Base-by-base conservation (phyloP, 257 asterid species). In the Solanum paucissectum region DNA sequence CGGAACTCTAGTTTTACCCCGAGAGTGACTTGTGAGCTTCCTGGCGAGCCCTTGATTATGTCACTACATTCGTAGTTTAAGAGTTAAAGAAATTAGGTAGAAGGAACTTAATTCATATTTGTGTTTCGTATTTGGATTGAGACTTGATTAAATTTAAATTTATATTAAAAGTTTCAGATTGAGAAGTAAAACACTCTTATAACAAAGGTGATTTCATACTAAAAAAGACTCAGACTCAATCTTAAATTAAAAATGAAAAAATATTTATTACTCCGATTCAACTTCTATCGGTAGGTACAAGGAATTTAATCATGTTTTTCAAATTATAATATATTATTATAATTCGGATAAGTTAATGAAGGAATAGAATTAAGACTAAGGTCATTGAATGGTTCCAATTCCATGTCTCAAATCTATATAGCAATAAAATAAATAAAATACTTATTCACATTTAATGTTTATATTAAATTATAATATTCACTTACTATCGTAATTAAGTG, bases 81-180 rank as follows among this genome's bases (percentile, higher is more conserved):
- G 69, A 60, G 69, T 62, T 23, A 4, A 62, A 9, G 32, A 62
- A 62, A 4, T 23, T 62, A 9, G 32, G 14, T 62, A 62, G 7
- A n/a, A 23, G 13, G 32, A 23, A 23, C 14, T 0, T 58, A 58
- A 21, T 0, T 58, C 11, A 49, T 49, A 52, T 18, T 0, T 52
- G 0, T 58, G 2, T 58, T 7, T 58, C 2, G 5, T 58, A 21
- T 58, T 58, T 58, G 40, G 6, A 37, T 7, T 37, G 27, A 21
- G 25, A 7, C 0, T 58, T 25, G 2, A 21, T 58, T 20, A 58
- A 58, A 20, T 7, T 58, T 58, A 20, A 21, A 7, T 58, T 7
- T 58, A 0, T 55, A 1, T 21, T 1, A 21, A 58, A 58, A 20
- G 0, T 0, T 58, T 58, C 0, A 58, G 3, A 9, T 20, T 55